phyloP scores from a whole-genome alignment of 83 land plant species.

The Picea abies region DNA sequence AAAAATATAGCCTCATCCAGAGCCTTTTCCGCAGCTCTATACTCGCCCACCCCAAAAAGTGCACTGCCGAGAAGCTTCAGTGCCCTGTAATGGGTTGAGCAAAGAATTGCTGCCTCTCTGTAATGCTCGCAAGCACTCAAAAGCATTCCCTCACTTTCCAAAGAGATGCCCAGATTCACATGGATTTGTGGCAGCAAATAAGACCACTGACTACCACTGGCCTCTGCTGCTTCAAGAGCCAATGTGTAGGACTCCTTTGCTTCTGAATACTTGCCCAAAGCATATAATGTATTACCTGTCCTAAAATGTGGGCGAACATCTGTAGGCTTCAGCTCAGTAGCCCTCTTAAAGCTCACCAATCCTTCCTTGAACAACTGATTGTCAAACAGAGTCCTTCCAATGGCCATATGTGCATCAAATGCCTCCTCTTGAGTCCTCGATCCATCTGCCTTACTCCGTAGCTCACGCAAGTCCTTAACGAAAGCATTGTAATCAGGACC shows the following conservation, averaged over 20 bases:
- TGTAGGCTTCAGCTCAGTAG: slow-evolving; percentile 79
- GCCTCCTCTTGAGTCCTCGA: slow-evolving; percentile 71
- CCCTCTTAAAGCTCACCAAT: slow-evolving; percentile 74
- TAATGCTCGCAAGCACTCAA: slow-evolving; percentile 96
- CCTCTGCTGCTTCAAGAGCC: slow-evolving; percentile 84
- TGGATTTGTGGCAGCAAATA: slow-evolving; percentile 90
- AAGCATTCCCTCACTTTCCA: slow-evolving; percentile 89
- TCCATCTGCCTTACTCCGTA: slow-evolving; percentile 59
- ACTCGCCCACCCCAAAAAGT: slow-evolving; percentile 95
- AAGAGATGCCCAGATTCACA: slow-evolving; percentile 88
- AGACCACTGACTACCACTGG: slow-evolving; percentile 70
- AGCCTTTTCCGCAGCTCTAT: slow-evolving; percentile 93
- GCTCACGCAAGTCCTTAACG: slow-evolving; percentile 55
- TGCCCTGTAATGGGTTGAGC: slow-evolving; percentile 90
- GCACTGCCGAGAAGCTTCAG: slow-evolving; percentile 95
- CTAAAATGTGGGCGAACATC: slow-evolving; percentile 91
- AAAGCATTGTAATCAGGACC: slow-evolving; percentile 61
- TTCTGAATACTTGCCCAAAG: slow-evolving; percentile 59
- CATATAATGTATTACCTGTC: slow-evolving; percentile 73
- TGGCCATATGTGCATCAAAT: slow-evolving; percentile 95
- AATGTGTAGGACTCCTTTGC: slow-evolving; percentile 66
- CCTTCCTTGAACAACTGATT: slow-evolving; percentile 79
- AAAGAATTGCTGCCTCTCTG: slow-evolving; percentile 94
- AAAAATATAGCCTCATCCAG: slow-evolving; percentile 83
- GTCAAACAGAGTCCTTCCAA: slow-evolving; percentile 86